Evolutionary conservation across 495 filamentous ascomycete species (phyloP).

Genomic region (Pyronema domesticum): DNA sequence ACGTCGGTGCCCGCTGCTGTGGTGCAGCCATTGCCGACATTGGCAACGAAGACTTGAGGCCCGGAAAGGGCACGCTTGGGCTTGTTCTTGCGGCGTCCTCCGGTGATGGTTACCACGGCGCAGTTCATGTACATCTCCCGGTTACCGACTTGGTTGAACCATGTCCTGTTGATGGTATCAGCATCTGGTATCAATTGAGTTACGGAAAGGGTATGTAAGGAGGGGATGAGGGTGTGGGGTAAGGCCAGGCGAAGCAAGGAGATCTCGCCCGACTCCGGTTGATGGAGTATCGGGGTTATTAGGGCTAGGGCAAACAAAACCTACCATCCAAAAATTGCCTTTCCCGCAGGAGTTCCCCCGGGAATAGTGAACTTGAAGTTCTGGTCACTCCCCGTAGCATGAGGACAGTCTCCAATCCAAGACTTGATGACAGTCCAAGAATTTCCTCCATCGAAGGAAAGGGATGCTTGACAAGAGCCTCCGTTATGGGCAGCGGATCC

Average conservation of each 20-base stretch:
- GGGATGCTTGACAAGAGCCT: constrained; percentile 45
- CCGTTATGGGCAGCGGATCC: constrained; percentile 40
- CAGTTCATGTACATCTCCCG: constrained; percentile 64
- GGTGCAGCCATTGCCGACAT: constrained; percentile 38
- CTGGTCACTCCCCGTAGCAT: constrained; percentile 20
- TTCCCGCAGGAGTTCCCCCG: constrained; percentile 28
- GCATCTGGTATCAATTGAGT: constrained; percentile 2
- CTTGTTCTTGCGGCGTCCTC: not conserved
- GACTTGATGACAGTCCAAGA: constrained; percentile 46
- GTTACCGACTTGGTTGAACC: constrained; percentile 56
- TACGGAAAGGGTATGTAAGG: too few species aligned
- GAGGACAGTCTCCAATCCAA: constrained; percentile 39
- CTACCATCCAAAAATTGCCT: constrained; percentile 46
- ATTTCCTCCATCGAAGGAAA: constrained; percentile 41
- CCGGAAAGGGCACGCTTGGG: constrained; percentile 18
- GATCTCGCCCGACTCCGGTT: too few species aligned
- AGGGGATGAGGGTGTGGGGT: too few species aligned
- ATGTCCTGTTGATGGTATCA: constrained; percentile 33
- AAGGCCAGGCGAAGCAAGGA: not conserved
- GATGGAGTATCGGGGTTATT: constrained; percentile 12
- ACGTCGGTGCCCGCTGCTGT: constrained; percentile 33
- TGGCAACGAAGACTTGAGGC: constrained; percentile 47
- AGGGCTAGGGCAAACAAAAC: constrained; percentile 7
- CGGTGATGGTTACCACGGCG: constrained; percentile 37
- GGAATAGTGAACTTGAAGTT: constrained; percentile 36